phyloP scores from a whole-genome alignment of 2,329 filamentous ascomycete genomes.

The Ophiostoma piceae region DNA sequence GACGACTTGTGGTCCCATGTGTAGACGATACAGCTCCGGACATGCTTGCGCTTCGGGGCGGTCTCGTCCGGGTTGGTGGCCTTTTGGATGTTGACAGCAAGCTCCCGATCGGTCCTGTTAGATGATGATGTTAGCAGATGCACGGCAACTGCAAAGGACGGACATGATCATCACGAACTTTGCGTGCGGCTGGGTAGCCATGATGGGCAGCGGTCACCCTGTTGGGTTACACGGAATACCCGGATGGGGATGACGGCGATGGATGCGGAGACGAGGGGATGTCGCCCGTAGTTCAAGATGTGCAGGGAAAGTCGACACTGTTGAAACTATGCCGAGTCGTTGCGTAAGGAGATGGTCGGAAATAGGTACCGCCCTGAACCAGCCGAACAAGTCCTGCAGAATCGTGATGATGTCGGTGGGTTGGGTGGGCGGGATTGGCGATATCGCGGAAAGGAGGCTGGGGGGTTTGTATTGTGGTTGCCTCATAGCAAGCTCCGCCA shows the following conservation, averaged over 20 bases:
- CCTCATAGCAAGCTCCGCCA: constrained; percentile 22
- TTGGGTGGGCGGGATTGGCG: constrained; percentile 1
- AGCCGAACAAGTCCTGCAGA: constrained; percentile 14
- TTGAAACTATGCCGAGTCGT: neutral
- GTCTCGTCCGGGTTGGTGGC: constrained; percentile 64
- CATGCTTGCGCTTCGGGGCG: constrained; percentile 79
- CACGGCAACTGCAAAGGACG: neutral
- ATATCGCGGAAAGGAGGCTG: constrained; percentile 20
- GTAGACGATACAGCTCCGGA: constrained; percentile 95
- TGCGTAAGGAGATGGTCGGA: neutral
- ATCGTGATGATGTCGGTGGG: neutral
- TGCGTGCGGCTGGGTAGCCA: constrained; percentile 27
- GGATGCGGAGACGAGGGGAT: neutral
- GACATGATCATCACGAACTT: constrained; percentile 22
- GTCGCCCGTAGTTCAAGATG: constrained; percentile 19
- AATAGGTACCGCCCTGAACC: neutral
- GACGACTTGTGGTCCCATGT: constrained; percentile 99
- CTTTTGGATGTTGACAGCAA: constrained; percentile 65
- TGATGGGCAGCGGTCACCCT: constrained; percentile 21
- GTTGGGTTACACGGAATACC: constrained; percentile 15
- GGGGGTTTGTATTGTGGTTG: constrained; percentile 13
- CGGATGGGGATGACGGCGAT: constrained; percentile 16
- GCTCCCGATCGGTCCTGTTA: constrained; percentile 60
- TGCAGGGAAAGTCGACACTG: neutral
- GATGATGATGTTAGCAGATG: neutral